These are phyloP conservation scores for Talaromyces sp. DNA, from an alignment of 2,329 filamentous ascomycete species.

Conservation along the genomic window DNA sequence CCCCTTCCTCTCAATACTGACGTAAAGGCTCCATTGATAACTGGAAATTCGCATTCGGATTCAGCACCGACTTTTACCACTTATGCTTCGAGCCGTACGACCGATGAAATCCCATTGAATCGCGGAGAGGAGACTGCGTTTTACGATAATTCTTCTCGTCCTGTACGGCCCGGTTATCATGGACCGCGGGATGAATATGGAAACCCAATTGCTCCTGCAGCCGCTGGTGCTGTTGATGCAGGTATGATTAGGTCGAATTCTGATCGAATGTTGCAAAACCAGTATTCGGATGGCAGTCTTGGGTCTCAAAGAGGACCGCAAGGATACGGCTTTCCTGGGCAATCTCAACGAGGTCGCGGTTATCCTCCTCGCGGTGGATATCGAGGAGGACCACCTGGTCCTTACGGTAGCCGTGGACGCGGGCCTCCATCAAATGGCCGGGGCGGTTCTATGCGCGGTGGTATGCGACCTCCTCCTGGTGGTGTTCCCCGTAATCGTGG, in stretches of 20 bases:
- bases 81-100: slow-evolving; percentile 30
- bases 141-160: slow-evolving; percentile 6
- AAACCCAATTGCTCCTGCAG: slow-evolving; percentile 35
- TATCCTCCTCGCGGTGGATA: slow-evolving; percentile 38
- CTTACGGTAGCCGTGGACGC: slow-evolving; percentile 33
- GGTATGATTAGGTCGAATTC: slow-evolving; percentile 42
- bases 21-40: slow-evolving; percentile 58
- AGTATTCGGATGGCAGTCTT: slow-evolving; percentile 48
- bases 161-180: slow-evolving; percentile 25
- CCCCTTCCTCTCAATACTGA: slow-evolving; percentile 45
- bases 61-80: slow-evolving; percentile 49
- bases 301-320: slow-evolving; percentile 40
- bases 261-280: slow-evolving; percentile 43
- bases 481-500: slow-evolving; percentile 45
- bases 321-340: slow-evolving; percentile 38
- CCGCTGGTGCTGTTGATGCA: slow-evolving; percentile 28
- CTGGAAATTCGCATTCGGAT: slow-evolving; percentile 49
- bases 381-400: slow-evolving; percentile 24
- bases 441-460: slow-evolving; percentile 38
- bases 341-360: slow-evolving; percentile 53
- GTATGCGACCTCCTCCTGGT: slow-evolving; percentile 35
- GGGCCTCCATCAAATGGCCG: slow-evolving; percentile 43
- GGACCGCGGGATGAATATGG: slow-evolving; percentile 42
- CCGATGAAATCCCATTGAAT: not conserved
- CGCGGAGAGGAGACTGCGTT: not conserved